A percentile compares a stretch with the other conserved stretches of the same genome.
Evolutionary conservation across 75 land plant species (phyloP).

Genomic region (Chamaecyparis obtusa): DNA sequence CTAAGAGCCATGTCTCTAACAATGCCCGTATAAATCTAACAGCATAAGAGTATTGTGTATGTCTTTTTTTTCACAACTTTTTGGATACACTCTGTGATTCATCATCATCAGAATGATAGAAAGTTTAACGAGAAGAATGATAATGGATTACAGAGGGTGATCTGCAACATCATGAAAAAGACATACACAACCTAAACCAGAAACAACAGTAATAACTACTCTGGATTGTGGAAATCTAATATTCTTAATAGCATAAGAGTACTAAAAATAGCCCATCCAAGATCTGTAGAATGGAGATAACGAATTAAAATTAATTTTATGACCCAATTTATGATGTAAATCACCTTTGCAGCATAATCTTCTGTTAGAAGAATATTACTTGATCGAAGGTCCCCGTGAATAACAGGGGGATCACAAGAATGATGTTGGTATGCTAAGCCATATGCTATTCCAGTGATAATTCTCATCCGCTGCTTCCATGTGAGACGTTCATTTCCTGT

Average conservation of each 20-base stretch:
- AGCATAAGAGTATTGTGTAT: neutral
- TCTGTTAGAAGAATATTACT: conserved; percentile 29
- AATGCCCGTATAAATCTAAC: neutral
- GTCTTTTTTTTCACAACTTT: too few relatives aligned
- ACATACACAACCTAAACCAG: too few relatives aligned
- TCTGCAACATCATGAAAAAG: too few relatives aligned
- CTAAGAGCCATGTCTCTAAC: too few relatives aligned
- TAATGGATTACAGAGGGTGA: too few relatives aligned
- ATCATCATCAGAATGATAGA: too few relatives aligned
- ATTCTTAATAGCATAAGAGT: too few relatives aligned
- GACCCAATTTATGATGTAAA: neutral
- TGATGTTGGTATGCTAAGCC: conserved; percentile 35
- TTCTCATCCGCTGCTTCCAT: conserved; percentile 38
- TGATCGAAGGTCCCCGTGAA: conserved; percentile 30
- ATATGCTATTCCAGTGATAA: conserved; percentile 29
- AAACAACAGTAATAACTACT: too few relatives aligned
- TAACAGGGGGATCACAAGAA: conserved; percentile 35
- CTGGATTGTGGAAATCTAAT: too few relatives aligned
- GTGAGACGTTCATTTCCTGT: conserved; percentile 26
- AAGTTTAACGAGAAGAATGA: too few relatives aligned
- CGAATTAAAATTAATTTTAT: neutral
- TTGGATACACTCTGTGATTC: too few relatives aligned
- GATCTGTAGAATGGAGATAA: neutral
- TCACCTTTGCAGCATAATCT: conserved; percentile 37
- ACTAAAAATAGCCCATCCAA: neutral